Evolutionary conservation across 768 basidiomycete genomes (phyloP).

Genomic region (Pleurotus sapidus): DNA sequence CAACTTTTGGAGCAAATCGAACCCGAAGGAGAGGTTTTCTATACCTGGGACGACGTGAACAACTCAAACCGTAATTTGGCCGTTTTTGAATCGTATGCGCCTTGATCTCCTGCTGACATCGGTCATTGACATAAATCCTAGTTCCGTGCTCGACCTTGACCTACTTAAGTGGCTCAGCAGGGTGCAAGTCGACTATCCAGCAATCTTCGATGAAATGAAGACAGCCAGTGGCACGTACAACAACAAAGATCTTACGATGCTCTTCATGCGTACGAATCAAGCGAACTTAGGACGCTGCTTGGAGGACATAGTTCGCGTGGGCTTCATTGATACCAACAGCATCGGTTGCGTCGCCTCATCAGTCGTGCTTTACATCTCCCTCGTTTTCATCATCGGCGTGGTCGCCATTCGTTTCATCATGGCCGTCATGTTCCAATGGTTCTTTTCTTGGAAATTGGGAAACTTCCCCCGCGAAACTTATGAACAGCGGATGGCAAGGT

Average conservation of each 20-base stretch:
- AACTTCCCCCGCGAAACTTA: slow-evolving; percentile 93
- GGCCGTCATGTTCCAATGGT: slow-evolving; percentile 98
- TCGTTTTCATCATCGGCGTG: slow-evolving; percentile 96
- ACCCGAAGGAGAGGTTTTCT: slow-evolving; percentile 86
- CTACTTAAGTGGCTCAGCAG: slow-evolving; percentile 83
- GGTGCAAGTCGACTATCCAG: slow-evolving; percentile 79
- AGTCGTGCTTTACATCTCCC: slow-evolving; percentile 92
- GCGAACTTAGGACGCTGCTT: slow-evolving; percentile 74
- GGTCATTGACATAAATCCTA: slow-evolving; percentile 25
- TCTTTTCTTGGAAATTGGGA: slow-evolving; percentile 94
- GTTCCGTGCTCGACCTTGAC: slow-evolving; percentile 84
- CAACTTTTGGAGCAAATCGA: slow-evolving; percentile 43
- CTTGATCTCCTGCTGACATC: slow-evolving; percentile 1
- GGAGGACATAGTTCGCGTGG: slow-evolving; percentile 81
- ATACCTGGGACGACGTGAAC: slow-evolving; percentile 84
- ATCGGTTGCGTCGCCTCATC: slow-evolving; percentile 96
- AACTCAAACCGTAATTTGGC: slow-evolving; percentile 74
- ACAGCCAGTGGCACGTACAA: slow-evolving; percentile 68
- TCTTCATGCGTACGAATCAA: slow-evolving; percentile 70
- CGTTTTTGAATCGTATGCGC: slow-evolving; percentile 88
- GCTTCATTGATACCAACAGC: slow-evolving; percentile 90
- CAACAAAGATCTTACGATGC: slow-evolving; percentile 86
- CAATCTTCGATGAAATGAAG: slow-evolving; percentile 78
- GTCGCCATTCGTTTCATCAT: slow-evolving; percentile 93
- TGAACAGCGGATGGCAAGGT: slow-evolving; percentile 86